Conservation (phyloP, 305 asterid species). For the Fraxinus ornus region DNA sequence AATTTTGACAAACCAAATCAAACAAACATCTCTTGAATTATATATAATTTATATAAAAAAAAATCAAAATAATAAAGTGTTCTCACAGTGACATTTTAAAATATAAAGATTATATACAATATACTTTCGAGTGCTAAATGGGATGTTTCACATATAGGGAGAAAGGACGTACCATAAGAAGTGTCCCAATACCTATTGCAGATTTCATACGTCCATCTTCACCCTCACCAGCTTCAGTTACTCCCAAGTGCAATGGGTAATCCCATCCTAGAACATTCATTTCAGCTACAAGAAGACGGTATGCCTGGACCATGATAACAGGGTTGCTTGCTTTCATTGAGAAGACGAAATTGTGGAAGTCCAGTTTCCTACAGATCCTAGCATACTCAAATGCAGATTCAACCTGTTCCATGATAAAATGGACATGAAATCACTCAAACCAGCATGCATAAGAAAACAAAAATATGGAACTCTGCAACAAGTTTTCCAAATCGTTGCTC, state of each 20-base stretch:
- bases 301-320: slow-evolving; percentile 96
- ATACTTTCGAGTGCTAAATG: neutral
- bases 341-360: slow-evolving; percentile 93
- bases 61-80: neutral
- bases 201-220: slow-evolving; percentile 99
- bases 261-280: slow-evolving; percentile 99
- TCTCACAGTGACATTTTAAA: neutral
- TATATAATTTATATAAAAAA: no score
- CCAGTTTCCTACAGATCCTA: slow-evolving; percentile 88
- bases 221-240: slow-evolving; percentile 99
- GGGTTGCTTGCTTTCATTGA: slow-evolving; percentile 99
- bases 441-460: neutral
- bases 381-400: slow-evolving; percentile 99
- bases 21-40: no score
- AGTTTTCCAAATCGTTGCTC: slow-evolving; percentile 27
- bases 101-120: neutral
- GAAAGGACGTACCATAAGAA: slow-evolving; percentile 50
- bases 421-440: slow-evolving; percentile 1
- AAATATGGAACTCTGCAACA: neutral
- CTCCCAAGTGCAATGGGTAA: slow-evolving; percentile 97
- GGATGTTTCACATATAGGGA: slow-evolving; percentile 1
- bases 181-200: slow-evolving; percentile 98
- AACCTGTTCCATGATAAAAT: slow-evolving; percentile 52
- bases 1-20: neutral
- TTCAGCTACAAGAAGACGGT: slow-evolving; percentile 97